phyloP scores from a whole-genome alignment of 257 asterid species.

The Voacanga thouarsii region DNA sequence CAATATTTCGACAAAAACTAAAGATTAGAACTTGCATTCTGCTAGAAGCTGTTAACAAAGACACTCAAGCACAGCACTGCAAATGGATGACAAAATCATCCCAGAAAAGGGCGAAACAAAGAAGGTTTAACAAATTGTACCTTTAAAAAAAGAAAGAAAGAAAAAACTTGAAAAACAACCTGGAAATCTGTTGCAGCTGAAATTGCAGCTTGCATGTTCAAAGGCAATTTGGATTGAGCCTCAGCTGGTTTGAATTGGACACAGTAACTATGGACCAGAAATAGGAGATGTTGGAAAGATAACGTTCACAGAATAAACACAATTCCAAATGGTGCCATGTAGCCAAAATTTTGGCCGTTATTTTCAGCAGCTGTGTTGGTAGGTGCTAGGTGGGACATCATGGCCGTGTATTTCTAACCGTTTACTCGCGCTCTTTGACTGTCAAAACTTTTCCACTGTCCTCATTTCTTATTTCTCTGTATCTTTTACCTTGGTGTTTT shows the following conservation, averaged over 20 bases:
- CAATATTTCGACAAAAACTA: neutral
- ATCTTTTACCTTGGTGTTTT: too few relatives aligned
- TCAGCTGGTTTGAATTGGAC: neutral
- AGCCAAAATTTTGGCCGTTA: constrained; percentile 34
- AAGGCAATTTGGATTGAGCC: neutral
- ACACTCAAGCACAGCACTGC: neutral
- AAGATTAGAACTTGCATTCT: neutral
- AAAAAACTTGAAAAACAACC: constrained; percentile 4
- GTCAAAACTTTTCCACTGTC: neutral
- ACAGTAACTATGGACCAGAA: constrained; percentile 27
- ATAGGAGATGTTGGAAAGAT: constrained; percentile 48
- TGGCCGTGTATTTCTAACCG: constrained; percentile 24
- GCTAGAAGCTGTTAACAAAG: neutral
- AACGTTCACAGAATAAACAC: constrained; percentile 48
- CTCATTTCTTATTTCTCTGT: too few relatives aligned
- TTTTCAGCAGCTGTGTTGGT: neutral
- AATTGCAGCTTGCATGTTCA: neutral
- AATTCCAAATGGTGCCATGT: constrained; percentile 24
- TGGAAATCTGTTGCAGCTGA: neutral
- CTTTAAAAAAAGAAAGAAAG: neutral
- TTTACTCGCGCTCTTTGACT: constrained; percentile 19
- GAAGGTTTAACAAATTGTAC: neutral
- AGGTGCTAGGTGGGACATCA: neutral
- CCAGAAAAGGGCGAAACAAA: too few relatives aligned
- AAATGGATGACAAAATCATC: neutral